These are phyloP conservation scores for Diaporthe ampelina DNA, from an alignment of 2,329 filamentous ascomycete species.

Conservation along the genomic window DNA sequence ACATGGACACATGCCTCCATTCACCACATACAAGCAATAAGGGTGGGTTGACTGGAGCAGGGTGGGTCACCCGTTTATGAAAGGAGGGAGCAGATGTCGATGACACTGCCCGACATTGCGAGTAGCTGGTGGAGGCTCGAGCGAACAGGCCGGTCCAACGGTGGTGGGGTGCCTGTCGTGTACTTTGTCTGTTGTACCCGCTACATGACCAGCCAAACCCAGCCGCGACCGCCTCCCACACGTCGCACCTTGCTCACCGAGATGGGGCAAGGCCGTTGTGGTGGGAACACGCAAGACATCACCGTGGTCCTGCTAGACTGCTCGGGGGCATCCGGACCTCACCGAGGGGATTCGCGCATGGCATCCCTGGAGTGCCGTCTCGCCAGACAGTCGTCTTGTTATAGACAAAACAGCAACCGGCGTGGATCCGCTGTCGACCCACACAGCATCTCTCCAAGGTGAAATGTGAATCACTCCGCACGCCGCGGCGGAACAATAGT, in stretches of 20 bases:
- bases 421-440: constrained; percentile 12
- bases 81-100: constrained; percentile 15
- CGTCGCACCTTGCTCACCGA: constrained; percentile 20
- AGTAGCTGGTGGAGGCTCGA: constrained; percentile 26
- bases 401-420: neutral
- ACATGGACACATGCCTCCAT: neutral
- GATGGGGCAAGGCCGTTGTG: constrained; percentile 5
- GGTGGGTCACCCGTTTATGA: constrained; percentile 12
- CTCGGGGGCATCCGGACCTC: constrained; percentile 2
- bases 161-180: constrained; percentile 15
- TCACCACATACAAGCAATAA: neutral
- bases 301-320: neutral
- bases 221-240: neutral
- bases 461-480: constrained; percentile 3
- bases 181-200: constrained; percentile 5
- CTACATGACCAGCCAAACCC: neutral
- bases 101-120: constrained; percentile 15
- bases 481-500: neutral
- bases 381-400: constrained; percentile 4
- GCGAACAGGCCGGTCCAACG: constrained; percentile 26
- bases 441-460: neutral
- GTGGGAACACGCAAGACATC: constrained; percentile 12
- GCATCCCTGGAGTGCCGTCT: neutral
- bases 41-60: neutral
- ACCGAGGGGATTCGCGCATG: neutral